These are phyloP conservation scores for Candida palmyrensis DNA, from an alignment of 805 yeast species.

Conservation along the genomic window DNA sequence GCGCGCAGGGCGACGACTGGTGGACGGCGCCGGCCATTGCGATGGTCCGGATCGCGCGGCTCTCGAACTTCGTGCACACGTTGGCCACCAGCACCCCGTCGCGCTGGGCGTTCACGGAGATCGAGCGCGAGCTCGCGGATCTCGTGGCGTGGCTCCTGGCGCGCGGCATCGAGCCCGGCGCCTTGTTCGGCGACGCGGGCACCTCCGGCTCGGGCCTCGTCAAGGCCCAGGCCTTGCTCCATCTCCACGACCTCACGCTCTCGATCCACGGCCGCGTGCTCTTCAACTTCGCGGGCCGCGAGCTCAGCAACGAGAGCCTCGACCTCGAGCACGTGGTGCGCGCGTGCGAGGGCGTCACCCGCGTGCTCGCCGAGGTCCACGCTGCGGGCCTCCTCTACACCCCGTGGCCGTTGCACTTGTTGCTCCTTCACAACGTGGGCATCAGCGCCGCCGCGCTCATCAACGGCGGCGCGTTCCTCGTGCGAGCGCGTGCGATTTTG, in stretches of 20 bases:
- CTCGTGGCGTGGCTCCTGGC: conserved; percentile 28
- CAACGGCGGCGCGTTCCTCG: conserved; percentile 33
- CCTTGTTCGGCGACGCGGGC: not conserved
- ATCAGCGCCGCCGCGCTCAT: conserved; percentile 36
- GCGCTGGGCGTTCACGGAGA: conserved; percentile 22
- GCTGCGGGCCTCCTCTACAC: conserved; percentile 23
- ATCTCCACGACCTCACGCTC: conserved; percentile 32
- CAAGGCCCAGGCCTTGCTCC: conserved; percentile 33
- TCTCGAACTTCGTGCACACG: conserved; percentile 32
- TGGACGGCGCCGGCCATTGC: conserved; percentile 41
- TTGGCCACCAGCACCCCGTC: conserved; percentile 21
- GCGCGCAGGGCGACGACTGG: conserved; percentile 43
- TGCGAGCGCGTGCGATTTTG: conserved; percentile 19
- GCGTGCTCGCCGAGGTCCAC: conserved; percentile 23
- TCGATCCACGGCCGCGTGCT: conserved; percentile 31
- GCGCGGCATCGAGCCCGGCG: conserved; percentile 28
- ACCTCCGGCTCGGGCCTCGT: conserved; percentile 12
- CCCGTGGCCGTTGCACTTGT: conserved; percentile 52
- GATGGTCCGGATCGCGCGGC: conserved; percentile 38
- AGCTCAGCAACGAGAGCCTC: conserved; percentile 24
- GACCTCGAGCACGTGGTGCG: conserved; percentile 24
- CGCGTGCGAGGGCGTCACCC: conserved; percentile 25
- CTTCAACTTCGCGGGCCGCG: conserved; percentile 29
- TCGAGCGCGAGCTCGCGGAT: conserved; percentile 24
- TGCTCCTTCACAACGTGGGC: conserved; percentile 42